Evolutionary conservation across 2,329 filamentous ascomycete species (phyloP).

Genomic region (Ampelomyces quisqualis): DNA sequence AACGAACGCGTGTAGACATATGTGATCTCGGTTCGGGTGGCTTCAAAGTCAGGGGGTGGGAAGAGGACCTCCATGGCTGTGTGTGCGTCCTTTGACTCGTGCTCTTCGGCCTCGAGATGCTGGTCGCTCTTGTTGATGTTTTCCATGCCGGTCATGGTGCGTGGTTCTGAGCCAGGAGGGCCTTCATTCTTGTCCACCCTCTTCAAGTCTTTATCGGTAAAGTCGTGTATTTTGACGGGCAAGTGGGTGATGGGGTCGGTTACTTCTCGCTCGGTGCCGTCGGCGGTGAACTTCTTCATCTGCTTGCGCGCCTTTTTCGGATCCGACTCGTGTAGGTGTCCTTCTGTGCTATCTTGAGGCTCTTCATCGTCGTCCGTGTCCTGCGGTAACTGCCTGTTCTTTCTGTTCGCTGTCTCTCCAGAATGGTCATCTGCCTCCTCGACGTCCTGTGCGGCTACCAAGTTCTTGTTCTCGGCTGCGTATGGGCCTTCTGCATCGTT

Average conservation of each 20-base stretch:
- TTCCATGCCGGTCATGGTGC: constrained; percentile 49
- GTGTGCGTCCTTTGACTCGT: constrained; percentile 47
- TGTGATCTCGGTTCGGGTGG: constrained; percentile 48
- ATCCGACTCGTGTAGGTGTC: constrained; percentile 38
- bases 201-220: constrained; percentile 63
- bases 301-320: constrained; percentile 52
- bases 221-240: constrained; percentile 67
- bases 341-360: constrained; percentile 49
- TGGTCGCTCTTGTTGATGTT: constrained; percentile 49
- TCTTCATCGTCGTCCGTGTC: constrained; percentile 25
- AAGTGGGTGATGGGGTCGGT: constrained; percentile 73
- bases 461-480: constrained; percentile 40
- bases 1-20: constrained; percentile 50
- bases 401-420: constrained; percentile 20
- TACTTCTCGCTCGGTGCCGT: constrained; percentile 59
- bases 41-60: constrained; percentile 55
- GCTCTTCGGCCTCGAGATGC: constrained; percentile 47
- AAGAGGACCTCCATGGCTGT: constrained; percentile 54
- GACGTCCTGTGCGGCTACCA: constrained; percentile 27
- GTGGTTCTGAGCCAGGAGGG: constrained; percentile 42
- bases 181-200: constrained; percentile 50
- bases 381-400: constrained; percentile 16
- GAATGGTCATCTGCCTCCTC: constrained; percentile 38
- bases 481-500: constrained; percentile 36
- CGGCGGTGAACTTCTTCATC: constrained; percentile 52